Base-by-base conservation (phyloP, 139 green algal species). In the Protoeuglena noctilucae region DNA sequence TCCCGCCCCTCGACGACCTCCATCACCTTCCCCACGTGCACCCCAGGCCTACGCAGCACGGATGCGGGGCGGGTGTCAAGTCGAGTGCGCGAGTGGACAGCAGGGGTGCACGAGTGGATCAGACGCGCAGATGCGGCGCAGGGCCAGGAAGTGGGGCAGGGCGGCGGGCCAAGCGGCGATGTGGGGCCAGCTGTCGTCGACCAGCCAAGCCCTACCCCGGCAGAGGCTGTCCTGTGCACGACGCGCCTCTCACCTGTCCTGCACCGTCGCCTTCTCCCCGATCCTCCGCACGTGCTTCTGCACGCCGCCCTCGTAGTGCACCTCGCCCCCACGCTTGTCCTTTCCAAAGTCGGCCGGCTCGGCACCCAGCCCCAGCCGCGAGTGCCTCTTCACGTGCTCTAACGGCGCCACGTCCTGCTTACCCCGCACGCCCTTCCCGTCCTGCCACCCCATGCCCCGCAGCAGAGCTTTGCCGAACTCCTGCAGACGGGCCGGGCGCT, bases 381-480 rank as follows among this genome's bases (percentile, higher is more conserved):
- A 64, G 19, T 74, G 75, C 4, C 81, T 56, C 39, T 67, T 31
- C 49, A 89, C 53, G 29, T 75, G 75, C 57, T 91, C 75, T 46
- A 84, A 78, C 3, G 75, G 66, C 29, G 81, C 55, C 47, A 82
- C 79, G 28, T 30, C 66, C 43, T 57, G 46, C 56, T 80, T 85
- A 17, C 73, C 60, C 2, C 82, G 82, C 17, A 92, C 69, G 12
- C 67, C 70, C 61, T 72, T 66, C 43, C 82, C 82, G 21, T 92
- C 77, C 22, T 64, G 40, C 82, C 82, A 92, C 25, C 80, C 81
- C 71, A 92, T 82, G 43, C 82, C 82, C 0, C 71, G 62, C 56
- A 93, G 74, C 69, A 93, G 72, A 12, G 82, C 82, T 39, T 77
- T 68, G 2, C 79, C 82, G 68, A 93, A 93, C 56, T 79, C 63